Evolutionary conservation across 345 rosid genomes (phyloP).

Genomic region (Conringia planisiliqua): DNA sequence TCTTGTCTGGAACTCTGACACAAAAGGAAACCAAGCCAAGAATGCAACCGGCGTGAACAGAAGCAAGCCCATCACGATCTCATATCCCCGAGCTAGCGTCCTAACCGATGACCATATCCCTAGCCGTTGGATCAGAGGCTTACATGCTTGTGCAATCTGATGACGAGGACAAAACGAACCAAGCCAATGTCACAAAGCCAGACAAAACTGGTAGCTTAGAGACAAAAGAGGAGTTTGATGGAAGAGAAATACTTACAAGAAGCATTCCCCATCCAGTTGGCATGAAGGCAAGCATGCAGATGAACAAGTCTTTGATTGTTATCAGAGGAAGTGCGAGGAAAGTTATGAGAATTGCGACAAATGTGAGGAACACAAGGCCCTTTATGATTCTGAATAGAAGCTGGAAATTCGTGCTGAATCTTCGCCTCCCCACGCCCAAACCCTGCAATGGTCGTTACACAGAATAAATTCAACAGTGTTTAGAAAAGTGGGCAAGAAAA

Average conservation of each 20-base stretch:
- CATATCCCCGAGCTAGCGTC: constrained; percentile 72
- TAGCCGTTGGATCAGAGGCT: constrained; percentile 47
- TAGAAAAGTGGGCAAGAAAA: neutral
- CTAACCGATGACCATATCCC: constrained; percentile 72
- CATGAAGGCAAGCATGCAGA: constrained; percentile 82
- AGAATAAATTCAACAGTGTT: neutral
- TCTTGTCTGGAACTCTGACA: constrained; percentile 85
- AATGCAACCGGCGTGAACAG: constrained; percentile 82
- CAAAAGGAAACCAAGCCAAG: constrained; percentile 92
- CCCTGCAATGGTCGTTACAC: constrained; percentile 38
- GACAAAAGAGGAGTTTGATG: neutral
- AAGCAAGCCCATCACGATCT: constrained; percentile 69
- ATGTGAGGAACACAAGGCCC: constrained; percentile 62
- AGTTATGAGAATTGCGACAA: constrained; percentile 47
- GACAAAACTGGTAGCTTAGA: neutral
- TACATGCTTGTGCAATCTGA: constrained; percentile 84
- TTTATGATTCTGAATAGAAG: constrained; percentile 69
- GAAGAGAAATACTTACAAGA: constrained; percentile 46
- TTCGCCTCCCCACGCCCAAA: constrained; percentile 60
- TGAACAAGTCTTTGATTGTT: constrained; percentile 63
- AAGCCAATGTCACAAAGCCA: neutral
- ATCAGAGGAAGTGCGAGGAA: constrained; percentile 64
- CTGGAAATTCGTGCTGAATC: constrained; percentile 71
- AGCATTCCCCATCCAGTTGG: constrained; percentile 96
- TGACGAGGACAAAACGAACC: neutral